Evolutionary conservation across 1,139 yeast genomes (phyloP), one percentile per base, ranked within the genome.

Genomic region (Casaregolazyma lundiana): DNA sequence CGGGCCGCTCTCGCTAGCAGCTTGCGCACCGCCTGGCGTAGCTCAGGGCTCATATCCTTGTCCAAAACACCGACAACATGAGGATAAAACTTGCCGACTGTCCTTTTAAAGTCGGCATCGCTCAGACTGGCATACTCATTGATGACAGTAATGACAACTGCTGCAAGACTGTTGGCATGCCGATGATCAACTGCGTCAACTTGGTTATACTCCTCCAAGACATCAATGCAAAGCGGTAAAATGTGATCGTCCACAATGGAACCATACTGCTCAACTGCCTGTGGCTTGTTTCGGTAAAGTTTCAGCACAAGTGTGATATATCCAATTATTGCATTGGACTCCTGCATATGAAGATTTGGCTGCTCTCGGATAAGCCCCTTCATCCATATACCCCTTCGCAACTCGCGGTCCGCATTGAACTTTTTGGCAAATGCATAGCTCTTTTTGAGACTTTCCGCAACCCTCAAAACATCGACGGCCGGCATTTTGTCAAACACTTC

Each of bases 331-430:
- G 97, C 80, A 18, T 89, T 81, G 0, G 95, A 82, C 65, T 94
- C 98, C 66, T 94, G 98, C 58, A 87, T 86, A 56, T 90, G 71
- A 56, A 94, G 70, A 60, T 92, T 94, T 18, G 99, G 98, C 51
- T 90, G 74, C 61, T 92, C 84, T 60, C 88, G 95, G 68, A 90
- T 92, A 32, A 89, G 82, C 2, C 97, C 96, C 7, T 94, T 88
- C 60, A 88, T 86, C 83, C 95, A 90, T 43, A 94, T 72, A 53
- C 95, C 73, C 17, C 86, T 84, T 54, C 99, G 73, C 54, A 92
- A 72, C 48, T 88, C 92, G 62, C 85, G 84, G 65, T 94, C 89
- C 53, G 83, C 92, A 64, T 94, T 94, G 72, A 94, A 94, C 50
- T 75, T 78, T 56, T 84, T 79, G 4, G 98, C 87, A 68, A 94